Percentiles rank a stretch among this genome's conserved stretches.
Conservation (phyloP, 1,139 yeast genomes). For the Yamadazyma diddensiae region DNA sequence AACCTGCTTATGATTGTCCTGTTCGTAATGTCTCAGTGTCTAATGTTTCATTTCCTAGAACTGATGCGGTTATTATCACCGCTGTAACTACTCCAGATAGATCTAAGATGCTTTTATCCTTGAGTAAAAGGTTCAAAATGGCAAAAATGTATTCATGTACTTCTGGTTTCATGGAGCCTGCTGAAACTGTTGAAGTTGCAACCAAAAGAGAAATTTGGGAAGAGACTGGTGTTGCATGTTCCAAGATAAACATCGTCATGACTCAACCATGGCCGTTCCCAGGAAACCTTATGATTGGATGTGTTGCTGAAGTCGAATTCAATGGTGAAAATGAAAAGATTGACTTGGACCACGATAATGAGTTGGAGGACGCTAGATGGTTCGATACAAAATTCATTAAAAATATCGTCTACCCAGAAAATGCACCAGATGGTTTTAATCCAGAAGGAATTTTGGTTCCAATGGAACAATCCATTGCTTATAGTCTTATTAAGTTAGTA, state of each 20-base stretch:
- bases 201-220: slow-evolving; percentile 91
- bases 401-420: slow-evolving; percentile 36
- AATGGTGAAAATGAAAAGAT: slow-evolving; percentile 59
- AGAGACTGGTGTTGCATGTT: slow-evolving; percentile 81
- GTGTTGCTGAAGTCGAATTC: slow-evolving; percentile 71
- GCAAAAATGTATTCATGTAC: slow-evolving; percentile 73
- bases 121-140: slow-evolving; percentile 52
- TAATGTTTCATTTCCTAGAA: slow-evolving; percentile 81
- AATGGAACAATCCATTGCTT: slow-evolving; percentile 41
- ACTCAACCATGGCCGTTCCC: slow-evolving; percentile 98
- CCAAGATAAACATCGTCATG: slow-evolving; percentile 55
- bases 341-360: slow-evolving; percentile 78
- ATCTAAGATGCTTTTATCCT: slow-evolving; percentile 66
- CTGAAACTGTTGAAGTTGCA: slow-evolving; percentile 87
- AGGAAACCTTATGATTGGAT: slow-evolving; percentile 89
- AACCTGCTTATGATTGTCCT: slow-evolving; percentile 43
- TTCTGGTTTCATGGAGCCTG: slow-evolving; percentile 95
- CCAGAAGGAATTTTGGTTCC: slow-evolving; percentile 44
- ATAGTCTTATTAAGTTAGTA: slow-evolving; percentile 39
- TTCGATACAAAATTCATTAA: slow-evolving; percentile 56
- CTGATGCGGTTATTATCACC: slow-evolving; percentile 83
- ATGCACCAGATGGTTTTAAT: slow-evolving; percentile 25
- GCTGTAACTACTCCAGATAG: slow-evolving; percentile 67
- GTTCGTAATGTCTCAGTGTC: slow-evolving; percentile 53
- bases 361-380: slow-evolving; percentile 84